Evolutionary conservation across 225 moss, liverwort and hornwort species (phyloP).

Genomic region (Asterella californica): DNA sequence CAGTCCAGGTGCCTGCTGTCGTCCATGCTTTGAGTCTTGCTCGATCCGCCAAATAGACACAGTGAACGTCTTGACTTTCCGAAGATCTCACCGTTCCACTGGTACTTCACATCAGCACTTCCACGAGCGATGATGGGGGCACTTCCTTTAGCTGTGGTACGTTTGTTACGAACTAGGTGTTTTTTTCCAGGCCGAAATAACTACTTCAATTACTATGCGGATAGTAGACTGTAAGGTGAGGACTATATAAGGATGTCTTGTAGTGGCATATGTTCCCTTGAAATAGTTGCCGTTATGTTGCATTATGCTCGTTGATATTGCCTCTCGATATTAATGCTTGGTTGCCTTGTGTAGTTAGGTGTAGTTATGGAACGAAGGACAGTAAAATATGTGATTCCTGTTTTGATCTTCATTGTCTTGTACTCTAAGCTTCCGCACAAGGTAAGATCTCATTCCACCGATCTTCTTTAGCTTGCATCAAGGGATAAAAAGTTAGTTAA

Average conservation of each 20-base stretch:
- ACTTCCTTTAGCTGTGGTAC: slow-evolving; percentile 76
- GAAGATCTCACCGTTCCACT: slow-evolving; percentile 69
- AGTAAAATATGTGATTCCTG: slow-evolving; percentile 65
- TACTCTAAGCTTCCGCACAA: slow-evolving; percentile 98
- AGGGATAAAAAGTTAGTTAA: too few species aligned
- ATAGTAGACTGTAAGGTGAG: background rate
- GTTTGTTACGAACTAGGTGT: background rate
- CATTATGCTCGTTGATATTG: background rate
- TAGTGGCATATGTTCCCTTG: background rate
- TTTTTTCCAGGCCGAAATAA: background rate
- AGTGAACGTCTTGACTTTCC: background rate
- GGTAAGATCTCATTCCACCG: slow-evolving; percentile 30
- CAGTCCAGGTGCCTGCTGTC: background rate
- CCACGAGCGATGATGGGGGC: slow-evolving; percentile 89
- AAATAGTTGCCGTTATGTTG: background rate
- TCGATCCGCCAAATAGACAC: background rate
- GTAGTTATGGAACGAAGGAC: slow-evolving; percentile 70
- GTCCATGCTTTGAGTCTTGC: background rate
- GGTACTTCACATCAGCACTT: slow-evolving; percentile 97
- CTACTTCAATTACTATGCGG: background rate
- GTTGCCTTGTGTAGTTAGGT: slow-evolving; percentile 52
- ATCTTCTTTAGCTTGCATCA: background rate
- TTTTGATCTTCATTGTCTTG: slow-evolving; percentile 68
- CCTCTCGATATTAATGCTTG: background rate
- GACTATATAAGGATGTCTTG: background rate